These are phyloP conservation scores for Candida oleophila DNA, from an alignment of 805 yeast species.

Conservation along the genomic window DNA sequence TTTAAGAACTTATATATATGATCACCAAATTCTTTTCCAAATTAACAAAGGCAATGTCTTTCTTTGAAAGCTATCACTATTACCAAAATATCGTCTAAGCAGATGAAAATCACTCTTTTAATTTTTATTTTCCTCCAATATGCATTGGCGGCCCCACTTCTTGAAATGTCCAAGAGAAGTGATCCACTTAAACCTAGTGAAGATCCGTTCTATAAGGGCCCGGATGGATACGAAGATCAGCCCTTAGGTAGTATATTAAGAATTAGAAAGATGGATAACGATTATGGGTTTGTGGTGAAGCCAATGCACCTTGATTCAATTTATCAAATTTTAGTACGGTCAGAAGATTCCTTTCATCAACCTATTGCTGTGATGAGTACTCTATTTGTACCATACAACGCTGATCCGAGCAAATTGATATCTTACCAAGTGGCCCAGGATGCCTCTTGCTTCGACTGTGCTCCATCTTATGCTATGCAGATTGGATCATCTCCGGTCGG, in stretches of 20 bases:
- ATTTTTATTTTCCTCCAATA: not conserved
- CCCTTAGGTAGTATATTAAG: slow-evolving; percentile 23
- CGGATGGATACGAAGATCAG: slow-evolving; percentile 17
- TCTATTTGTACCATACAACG: slow-evolving; percentile 20
- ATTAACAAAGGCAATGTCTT: too few species aligned
- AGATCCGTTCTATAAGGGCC: slow-evolving; percentile 22
- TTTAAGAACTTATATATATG: too few species aligned
- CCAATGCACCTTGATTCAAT: slow-evolving; percentile 16
- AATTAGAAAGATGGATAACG: slow-evolving; percentile 18
- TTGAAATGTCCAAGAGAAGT: not conserved
- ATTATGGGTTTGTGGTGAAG: slow-evolving; percentile 15
- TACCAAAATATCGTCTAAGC: not conserved
- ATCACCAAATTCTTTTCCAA: too few species aligned
- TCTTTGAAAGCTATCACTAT: too few species aligned
- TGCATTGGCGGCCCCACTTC: not conserved
- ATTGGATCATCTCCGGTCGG: slow-evolving; percentile 8
- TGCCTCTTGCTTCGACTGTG: slow-evolving; percentile 16
- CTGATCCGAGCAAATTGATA: slow-evolving; percentile 19
- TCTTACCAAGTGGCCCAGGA: slow-evolving; percentile 25
- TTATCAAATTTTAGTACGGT: slow-evolving; percentile 25
- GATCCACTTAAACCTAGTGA: not conserved
- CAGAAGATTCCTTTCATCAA: slow-evolving; percentile 18
- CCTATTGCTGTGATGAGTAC: slow-evolving; percentile 18
- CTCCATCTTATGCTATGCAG: slow-evolving; percentile 20
- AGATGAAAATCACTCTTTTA: not conserved